Conservation (phyloP, 2,329 filamentous ascomycete species). For the Penicillium rolfsii region DNA sequence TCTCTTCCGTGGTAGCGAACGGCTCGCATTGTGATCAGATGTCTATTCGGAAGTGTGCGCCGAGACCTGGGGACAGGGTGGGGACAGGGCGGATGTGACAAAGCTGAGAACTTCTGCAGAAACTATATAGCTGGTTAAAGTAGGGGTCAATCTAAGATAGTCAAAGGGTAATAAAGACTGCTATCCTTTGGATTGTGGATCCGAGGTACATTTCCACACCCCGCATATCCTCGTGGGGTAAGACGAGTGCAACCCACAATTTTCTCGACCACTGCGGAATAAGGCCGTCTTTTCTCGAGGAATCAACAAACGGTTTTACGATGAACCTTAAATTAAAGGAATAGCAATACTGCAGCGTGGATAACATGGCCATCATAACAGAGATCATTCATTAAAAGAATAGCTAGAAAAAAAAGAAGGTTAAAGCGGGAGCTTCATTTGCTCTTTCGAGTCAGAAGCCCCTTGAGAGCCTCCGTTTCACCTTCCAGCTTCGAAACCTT, state of each 20-base stretch:
- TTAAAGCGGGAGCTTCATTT: constrained; percentile 15
- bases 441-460: constrained; percentile 29
- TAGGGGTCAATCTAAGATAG: background rate
- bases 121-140: background rate
- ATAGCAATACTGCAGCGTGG: background rate
- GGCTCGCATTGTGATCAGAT: constrained; percentile 29
- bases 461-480: constrained; percentile 40
- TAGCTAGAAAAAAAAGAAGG: constrained; percentile 15
- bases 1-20: constrained; percentile 37
- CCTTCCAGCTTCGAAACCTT: constrained; percentile 42
- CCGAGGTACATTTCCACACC: constrained; percentile 4
- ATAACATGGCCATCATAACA: background rate
- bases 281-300: background rate
- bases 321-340: background rate
- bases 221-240: constrained; percentile 11
- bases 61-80: background rate
- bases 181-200: background rate
- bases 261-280: constrained; percentile 1
- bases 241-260: background rate
- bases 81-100: background rate
- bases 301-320: background rate
- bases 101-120: background rate
- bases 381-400: constrained; percentile 16
- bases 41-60: constrained; percentile 19
- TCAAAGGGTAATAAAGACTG: background rate